These are phyloP conservation scores for Maudiozyma barnettii DNA, from an alignment of 805 yeast genomes.

Conservation along the genomic window DNA sequence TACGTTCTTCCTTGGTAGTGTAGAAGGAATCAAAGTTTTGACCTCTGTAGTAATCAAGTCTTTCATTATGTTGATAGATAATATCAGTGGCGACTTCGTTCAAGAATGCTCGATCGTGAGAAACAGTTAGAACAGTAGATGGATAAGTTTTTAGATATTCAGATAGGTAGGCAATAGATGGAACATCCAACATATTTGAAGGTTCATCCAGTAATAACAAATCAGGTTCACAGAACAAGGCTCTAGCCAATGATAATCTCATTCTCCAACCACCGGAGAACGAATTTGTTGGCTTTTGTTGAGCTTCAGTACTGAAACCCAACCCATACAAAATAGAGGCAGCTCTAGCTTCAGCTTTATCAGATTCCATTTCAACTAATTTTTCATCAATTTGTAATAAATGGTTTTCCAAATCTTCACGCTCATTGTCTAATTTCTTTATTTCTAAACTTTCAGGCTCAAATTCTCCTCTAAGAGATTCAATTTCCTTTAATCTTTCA, in stretches of 20 bases:
- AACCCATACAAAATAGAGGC: constrained; percentile 87
- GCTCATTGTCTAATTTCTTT: constrained; percentile 77
- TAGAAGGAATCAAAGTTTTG: constrained; percentile 90
- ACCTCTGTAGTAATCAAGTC: constrained; percentile 91
- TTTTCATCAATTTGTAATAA: constrained; percentile 74
- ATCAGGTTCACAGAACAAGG: constrained; percentile 95
- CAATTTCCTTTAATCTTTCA: constrained; percentile 69
- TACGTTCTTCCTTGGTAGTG: constrained; percentile 88
- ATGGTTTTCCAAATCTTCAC: constrained; percentile 73
- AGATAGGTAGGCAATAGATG: constrained; percentile 89
- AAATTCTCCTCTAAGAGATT: constrained; percentile 55
- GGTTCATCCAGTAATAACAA: constrained; percentile 93
- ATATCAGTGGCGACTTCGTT: constrained; percentile 98
- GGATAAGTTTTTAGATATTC: constrained; percentile 84
- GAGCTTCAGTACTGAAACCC: constrained; percentile 87
- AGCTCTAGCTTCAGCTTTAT: constrained; percentile 95
- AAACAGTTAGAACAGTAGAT: constrained; percentile 87
- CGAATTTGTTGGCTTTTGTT: constrained; percentile 70
- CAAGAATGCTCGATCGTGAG: constrained; percentile 94
- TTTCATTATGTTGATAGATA: constrained; percentile 93
- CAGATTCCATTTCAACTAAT: constrained; percentile 87
- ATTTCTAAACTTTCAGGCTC: constrained; percentile 68
- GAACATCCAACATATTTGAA: constrained; percentile 99
- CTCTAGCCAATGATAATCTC: constrained; percentile 97
- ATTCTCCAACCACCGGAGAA: constrained; percentile 99